Percentiles rank a stretch among this genome's conserved stretches.
These are phyloP conservation scores for Tolypocladium album DNA, from an alignment of 2,329 filamentous ascomycete species.

Conservation along the genomic window DNA sequence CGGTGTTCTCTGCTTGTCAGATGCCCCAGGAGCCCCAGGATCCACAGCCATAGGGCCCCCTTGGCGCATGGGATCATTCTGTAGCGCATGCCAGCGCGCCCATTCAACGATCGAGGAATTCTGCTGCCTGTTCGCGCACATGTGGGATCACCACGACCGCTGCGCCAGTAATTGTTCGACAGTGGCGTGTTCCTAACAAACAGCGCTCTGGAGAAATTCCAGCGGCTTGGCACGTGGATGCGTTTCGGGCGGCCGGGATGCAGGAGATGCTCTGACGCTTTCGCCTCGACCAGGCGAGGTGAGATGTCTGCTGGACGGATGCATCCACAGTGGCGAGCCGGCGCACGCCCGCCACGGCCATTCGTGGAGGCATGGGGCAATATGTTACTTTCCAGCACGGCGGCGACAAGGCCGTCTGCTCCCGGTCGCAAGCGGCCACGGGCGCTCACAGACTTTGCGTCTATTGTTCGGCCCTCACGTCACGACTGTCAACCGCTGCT, in stretches of 20 bases:
- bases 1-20: background rate
- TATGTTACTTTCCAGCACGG: background rate
- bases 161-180: background rate
- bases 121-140: slow-evolving; percentile 15
- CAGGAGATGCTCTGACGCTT: background rate
- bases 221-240: background rate
- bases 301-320: background rate
- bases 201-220: background rate
- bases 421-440: background rate
- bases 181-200: background rate
- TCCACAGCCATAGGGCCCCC: background rate
- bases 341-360: background rate
- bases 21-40: background rate
- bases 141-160: background rate
- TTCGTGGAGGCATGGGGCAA: background rate
- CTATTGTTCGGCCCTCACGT: background rate
- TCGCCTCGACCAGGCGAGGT: background rate
- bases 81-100: slow-evolving; percentile 5
- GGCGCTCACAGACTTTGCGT: background rate
- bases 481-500: background rate
- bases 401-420: background rate
- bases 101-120: slow-evolving; percentile 16
- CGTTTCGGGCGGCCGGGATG: background rate
- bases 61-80: background rate
- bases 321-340: background rate